Base-by-base conservation (phyloP, 169 alveolate species). In the Eimeria tenella region DNA sequence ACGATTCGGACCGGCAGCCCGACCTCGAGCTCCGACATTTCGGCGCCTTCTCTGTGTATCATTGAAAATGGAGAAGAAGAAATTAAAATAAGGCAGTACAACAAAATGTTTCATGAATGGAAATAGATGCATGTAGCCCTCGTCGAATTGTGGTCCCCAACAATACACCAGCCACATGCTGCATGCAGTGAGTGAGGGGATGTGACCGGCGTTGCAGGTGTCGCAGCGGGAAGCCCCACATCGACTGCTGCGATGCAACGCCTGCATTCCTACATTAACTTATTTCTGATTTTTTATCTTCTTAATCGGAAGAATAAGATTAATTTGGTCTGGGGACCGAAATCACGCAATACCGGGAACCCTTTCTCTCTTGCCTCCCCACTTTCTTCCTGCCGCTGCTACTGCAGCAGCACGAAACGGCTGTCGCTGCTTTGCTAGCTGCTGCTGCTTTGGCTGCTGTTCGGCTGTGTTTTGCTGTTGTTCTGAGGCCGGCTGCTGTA, bases 1-100 rank as follows among this genome's bases (percentile, higher is more conserved):
- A 96, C 98, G 98, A 97, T 97, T 97, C 97, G 98, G 98, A 97
- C 98, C 88, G 42, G 42, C 42, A 2, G 42, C 42, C 42, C 42
- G 2, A 1, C 42, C 42, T 31, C 42, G 42, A 31, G 42, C 42
- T 31, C 2, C 4, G 42, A 31, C 42, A 2, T 31, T 31, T 31
- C 42, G 42, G 42, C 2, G 42, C 42, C 42, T 31, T 31, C 4
- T 31, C 42, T 31, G 42, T 31, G 42, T 31, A 31, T 31, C 42
- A 31, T 31, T 31, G 42, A 2, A 31, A 31, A 31, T 31, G 42
- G 42, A 31, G 42, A 31, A 31, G 42, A 31, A 31, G 42, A 31
- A 2, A 31, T 2, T 31, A 31, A 31, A 31, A 31, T 31, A 31
- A 0, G 0, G 42, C 2, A 31, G 4, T 31, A 31, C 42, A 31